Percentiles rank a stretch among this genome's conserved stretches.
Conservation (phyloP, 2,329 filamentous ascomycete genomes). For the Akanthomyces dipterigenus region DNA sequence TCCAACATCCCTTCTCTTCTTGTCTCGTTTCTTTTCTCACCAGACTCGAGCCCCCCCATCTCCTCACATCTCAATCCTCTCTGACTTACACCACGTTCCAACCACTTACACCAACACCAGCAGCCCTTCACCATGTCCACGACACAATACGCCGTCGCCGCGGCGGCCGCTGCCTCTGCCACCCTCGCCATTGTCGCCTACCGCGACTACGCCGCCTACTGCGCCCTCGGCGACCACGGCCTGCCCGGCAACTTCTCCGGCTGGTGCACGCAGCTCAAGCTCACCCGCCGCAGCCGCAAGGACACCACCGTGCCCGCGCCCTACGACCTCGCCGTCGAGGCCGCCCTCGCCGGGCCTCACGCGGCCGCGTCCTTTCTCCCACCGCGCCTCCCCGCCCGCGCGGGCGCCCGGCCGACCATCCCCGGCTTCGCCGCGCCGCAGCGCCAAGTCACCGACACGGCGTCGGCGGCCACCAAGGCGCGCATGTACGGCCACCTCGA, state of each 20-base stretch:
- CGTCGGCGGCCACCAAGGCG: constrained; percentile 11
- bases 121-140: not conserved
- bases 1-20: not conserved
- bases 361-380: constrained; percentile 13
- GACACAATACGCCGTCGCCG: not conserved
- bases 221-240: constrained; percentile 36
- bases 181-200: constrained; percentile 9
- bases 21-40: not conserved
- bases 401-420: constrained; percentile 13
- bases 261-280: constrained; percentile 25
- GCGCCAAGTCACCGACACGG: constrained; percentile 14
- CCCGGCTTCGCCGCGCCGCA: constrained; percentile 16
- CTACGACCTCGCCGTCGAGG: constrained; percentile 18
- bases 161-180: not conserved
- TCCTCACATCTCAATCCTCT: not conserved
- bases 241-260: constrained; percentile 34
- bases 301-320: constrained; percentile 19
- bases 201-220: constrained; percentile 30
- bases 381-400: not conserved
- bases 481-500: constrained; percentile 14
- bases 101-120: not conserved
- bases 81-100: not conserved
- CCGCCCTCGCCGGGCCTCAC: constrained; percentile 14
- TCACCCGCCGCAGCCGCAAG: constrained; percentile 16
- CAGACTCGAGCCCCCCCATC: not conserved